phyloP scores from a whole-genome alignment of 2,329 filamentous ascomycete species.

The Sclerotinia minor region DNA sequence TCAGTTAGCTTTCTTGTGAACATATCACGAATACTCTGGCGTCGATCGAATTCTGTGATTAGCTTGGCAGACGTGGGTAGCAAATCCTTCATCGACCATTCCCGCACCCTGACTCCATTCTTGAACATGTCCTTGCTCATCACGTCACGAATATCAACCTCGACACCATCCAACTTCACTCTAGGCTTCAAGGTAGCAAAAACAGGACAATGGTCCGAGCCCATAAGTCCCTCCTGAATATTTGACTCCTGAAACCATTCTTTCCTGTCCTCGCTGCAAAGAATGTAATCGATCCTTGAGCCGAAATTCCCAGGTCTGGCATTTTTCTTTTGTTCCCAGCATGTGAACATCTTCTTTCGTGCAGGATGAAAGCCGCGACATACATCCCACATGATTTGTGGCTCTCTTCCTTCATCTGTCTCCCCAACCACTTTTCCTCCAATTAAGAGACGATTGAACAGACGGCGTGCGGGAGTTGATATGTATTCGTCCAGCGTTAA shows the following conservation, averaged over 20 bases:
- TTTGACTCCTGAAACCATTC: slow-evolving; percentile 78
- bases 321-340: slow-evolving; percentile 94
- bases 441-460: slow-evolving; percentile 84
- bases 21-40: slow-evolving; percentile 90
- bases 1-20: slow-evolving; percentile 60
- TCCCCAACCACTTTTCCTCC: slow-evolving; percentile 67
- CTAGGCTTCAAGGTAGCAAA: slow-evolving; percentile 71
- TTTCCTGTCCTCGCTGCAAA: slow-evolving; percentile 77
- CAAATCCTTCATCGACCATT: slow-evolving; percentile 66
- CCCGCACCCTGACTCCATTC: slow-evolving; percentile 62
- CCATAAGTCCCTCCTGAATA: slow-evolving; percentile 91
- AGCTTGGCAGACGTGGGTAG: slow-evolving; percentile 77
- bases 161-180: slow-evolving; percentile 52
- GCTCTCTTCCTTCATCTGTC: slow-evolving; percentile 67
- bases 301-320: slow-evolving; percentile 95
- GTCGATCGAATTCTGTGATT: slow-evolving; percentile 83
- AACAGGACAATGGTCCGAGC: slow-evolving; percentile 95
- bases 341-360: slow-evolving; percentile 92
- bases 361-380: slow-evolving; percentile 77
- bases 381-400: slow-evolving; percentile 77
- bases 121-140: slow-evolving; percentile 80
- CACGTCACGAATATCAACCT: slow-evolving; percentile 64
- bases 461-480: slow-evolving; percentile 66
- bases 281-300: slow-evolving; percentile 87
- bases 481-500: slow-evolving; percentile 71